A percentile compares a stretch with the other conserved stretches of the same genome.
Evolutionary conservation across 2,329 filamentous ascomycete genomes (phyloP).

Genomic region (Fusarium foetens): DNA sequence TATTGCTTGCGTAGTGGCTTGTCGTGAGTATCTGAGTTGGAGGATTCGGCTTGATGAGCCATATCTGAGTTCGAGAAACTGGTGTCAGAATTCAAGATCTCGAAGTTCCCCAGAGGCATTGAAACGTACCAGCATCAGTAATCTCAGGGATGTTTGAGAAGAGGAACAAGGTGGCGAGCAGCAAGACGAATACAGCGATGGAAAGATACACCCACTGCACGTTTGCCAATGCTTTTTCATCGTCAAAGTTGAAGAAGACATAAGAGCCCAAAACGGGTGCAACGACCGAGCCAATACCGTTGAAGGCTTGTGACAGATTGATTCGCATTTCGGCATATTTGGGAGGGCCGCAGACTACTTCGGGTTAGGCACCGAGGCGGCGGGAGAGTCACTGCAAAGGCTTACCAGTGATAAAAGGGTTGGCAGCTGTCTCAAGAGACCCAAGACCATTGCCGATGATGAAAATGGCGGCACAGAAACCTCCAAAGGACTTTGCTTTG

Average conservation of each 20-base stretch:
- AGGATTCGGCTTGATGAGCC: constrained; percentile 66
- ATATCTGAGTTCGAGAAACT: constrained; percentile 62
- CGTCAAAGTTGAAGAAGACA: constrained; percentile 75
- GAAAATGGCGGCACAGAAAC: constrained; percentile 78
- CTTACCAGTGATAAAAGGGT: constrained; percentile 73
- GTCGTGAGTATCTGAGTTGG: constrained; percentile 64
- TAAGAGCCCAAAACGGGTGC: constrained; percentile 78
- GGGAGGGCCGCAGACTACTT: constrained; percentile 65
- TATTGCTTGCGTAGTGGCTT: constrained; percentile 77
- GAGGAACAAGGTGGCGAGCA: constrained; percentile 73
- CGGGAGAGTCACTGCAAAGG: accelerated
- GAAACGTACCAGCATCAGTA: constrained; percentile 58
- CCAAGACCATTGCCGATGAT: constrained; percentile 78
- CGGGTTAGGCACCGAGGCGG: not conserved
- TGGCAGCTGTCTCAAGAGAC: constrained; percentile 80
- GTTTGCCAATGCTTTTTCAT: constrained; percentile 67
- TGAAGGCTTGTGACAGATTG: constrained; percentile 80
- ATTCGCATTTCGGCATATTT: constrained; percentile 78
- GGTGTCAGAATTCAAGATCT: not conserved
- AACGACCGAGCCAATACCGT: constrained; percentile 77
- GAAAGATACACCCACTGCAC: constrained; percentile 83
- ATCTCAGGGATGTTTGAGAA: constrained; percentile 76
- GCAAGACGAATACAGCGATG: constrained; percentile 76
- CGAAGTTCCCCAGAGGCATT: accelerated
- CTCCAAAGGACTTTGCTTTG: constrained; percentile 73